Evolutionary conservation across 1,139 yeast genomes (phyloP), one percentile per base, ranked within the genome.

Genomic region (Taiozyma onychis): DNA sequence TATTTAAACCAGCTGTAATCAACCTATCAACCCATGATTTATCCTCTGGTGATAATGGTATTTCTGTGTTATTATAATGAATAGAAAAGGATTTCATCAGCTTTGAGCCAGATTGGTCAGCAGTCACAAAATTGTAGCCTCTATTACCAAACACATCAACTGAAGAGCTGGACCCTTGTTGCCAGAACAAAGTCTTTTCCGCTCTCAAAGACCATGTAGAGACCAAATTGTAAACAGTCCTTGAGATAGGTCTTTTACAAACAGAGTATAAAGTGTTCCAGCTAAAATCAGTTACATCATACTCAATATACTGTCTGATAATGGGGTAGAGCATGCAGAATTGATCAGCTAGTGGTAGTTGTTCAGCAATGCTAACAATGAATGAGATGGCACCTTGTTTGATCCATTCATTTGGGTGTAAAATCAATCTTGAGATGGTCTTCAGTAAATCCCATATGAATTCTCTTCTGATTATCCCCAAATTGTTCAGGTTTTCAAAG

Each of bases 371-470:
- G 0, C 86, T 76, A 1, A 86, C 71, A 1, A 90, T 72, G 47
- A 90, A 72, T 4, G 75, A 69, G 39, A 90, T 63, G 0, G 86
- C 80, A 3, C 87, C 78, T 54, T 86, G 88, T 44, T 97, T 71
- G 9, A 93, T 84, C 85, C 96, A 85, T 51, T 82, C 85, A 65
- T 90, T 90, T 0, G 99, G 99, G 63, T 90, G 97, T 10, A 93
- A 66, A 1, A 86, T 64, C 44, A 85, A 71, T 47, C 80, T 77
- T 4, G 79, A 68, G 1, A 80, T 70, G 4, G 72, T 67, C 4
- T 68, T 68, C 11, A 81, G 66, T 4, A 83, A 61, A 52, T 80
- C 85, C 77, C 83, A 78, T 32, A 76, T 65, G 44, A 72, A 71
- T 3, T 70, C 69, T 46, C 73, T 71, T 39, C 76, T 67, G 8